phyloP scores from a whole-genome alignment of 805 yeast genomes.

The Starmerella tilneyi region DNA sequence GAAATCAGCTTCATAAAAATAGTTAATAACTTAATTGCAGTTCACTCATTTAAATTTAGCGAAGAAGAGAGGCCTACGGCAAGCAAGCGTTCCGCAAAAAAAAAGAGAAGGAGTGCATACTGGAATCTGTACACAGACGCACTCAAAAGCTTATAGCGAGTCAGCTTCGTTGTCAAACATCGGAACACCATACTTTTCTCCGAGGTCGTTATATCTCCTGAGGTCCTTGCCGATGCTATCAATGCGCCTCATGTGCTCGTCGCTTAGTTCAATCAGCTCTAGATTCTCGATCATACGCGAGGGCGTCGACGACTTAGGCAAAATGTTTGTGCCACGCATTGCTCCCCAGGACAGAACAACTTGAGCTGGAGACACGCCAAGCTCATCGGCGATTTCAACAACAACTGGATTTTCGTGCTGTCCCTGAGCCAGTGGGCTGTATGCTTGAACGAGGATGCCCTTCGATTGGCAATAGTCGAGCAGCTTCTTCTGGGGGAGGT shows the following conservation, averaged over 20 bases:
- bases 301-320: slow-evolving; percentile 60
- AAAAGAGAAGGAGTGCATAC: too few relatives aligned
- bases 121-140: too few relatives aligned
- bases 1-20: neutral
- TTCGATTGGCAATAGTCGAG: slow-evolving; percentile 37
- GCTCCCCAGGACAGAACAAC: slow-evolving; percentile 22
- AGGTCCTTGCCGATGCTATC: slow-evolving; percentile 11
- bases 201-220: slow-evolving; percentile 18
- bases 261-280: slow-evolving; percentile 33
- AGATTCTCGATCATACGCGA: slow-evolving; percentile 42
- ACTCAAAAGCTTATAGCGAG: slow-evolving; percentile 7
- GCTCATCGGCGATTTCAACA: slow-evolving; percentile 47
- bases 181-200: slow-evolving; percentile 15
- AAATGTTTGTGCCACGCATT: slow-evolving; percentile 43
- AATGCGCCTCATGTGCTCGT: slow-evolving; percentile 33
- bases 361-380: slow-evolving; percentile 38
- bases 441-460: slow-evolving; percentile 18
- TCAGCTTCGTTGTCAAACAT: slow-evolving; percentile 21
- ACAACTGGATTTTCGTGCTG: slow-evolving; percentile 37
- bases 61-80: too few relatives aligned
- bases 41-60: neutral
- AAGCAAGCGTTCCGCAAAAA: too few relatives aligned
- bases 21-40: neutral
- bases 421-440: slow-evolving; percentile 32
- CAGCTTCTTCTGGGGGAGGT: slow-evolving; percentile 53